Evolutionary conservation across 345 rosid species (phyloP).

Genomic region (Lumnitzera littorea): DNA sequence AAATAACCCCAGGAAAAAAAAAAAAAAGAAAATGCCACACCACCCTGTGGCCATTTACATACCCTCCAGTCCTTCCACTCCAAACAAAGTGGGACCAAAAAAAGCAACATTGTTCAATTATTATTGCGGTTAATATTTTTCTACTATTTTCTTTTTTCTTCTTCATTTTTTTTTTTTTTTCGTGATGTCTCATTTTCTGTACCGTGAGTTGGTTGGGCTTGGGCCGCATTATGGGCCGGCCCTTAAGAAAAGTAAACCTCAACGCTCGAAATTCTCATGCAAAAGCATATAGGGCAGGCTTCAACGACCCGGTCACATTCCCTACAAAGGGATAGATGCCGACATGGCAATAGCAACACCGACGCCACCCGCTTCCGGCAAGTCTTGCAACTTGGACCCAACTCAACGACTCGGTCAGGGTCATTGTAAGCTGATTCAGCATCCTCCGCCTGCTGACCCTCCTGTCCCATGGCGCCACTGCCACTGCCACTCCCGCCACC

Average conservation of each 20-base stretch:
- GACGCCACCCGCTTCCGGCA: slow-evolving; percentile 56
- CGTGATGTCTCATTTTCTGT: neutral
- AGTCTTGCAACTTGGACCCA: slow-evolving; percentile 47
- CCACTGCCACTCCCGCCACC: slow-evolving; percentile 16
- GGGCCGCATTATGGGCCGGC: slow-evolving; percentile 1
- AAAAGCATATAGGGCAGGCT: slow-evolving; percentile 75
- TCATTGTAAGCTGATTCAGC: slow-evolving; percentile 85
- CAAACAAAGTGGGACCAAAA: slow-evolving; percentile 2
- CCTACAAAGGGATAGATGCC: slow-evolving; percentile 71
- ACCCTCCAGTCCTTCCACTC: slow-evolving; percentile 2
- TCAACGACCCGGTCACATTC: slow-evolving; percentile 54
- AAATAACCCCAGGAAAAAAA: neutral
- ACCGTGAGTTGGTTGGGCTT: slow-evolving; percentile 3
- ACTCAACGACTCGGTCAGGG: slow-evolving; percentile 44
- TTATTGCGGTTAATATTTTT: slow-evolving; percentile 1
- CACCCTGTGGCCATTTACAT: slow-evolving; percentile 11
- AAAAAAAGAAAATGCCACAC: slow-evolving; percentile 10
- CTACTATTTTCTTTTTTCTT: slow-evolving; percentile 1
- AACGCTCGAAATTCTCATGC: slow-evolving; percentile 56
- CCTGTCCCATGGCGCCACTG: slow-evolving; percentile 11
- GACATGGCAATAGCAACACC: slow-evolving; percentile 85
- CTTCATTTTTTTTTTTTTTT: neutral
- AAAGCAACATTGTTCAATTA: neutral
- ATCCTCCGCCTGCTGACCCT: slow-evolving; percentile 44
- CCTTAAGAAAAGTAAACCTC: slow-evolving; percentile 57